Evolutionary conservation across 257 asterid species (phyloP).

Genomic region (Jaltomata sinuosa): DNA sequence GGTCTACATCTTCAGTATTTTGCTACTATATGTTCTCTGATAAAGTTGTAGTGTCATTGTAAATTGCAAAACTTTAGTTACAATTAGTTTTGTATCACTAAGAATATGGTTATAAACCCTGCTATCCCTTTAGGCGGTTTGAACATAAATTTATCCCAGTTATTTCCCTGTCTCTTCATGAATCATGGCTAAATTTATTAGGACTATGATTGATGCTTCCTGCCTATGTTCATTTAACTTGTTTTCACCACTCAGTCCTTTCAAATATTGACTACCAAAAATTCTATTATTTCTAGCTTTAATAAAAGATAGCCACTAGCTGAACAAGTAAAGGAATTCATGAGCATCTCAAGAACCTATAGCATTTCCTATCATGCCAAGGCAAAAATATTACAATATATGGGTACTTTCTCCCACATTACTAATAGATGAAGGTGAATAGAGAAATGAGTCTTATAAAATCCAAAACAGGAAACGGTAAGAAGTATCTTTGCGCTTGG

Average conservation of each 20-base stretch:
- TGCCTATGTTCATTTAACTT: not conserved
- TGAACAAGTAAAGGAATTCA: not conserved
- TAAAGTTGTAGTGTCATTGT: no score
- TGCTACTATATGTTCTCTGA: no score
- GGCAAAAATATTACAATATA: no score
- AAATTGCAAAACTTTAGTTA: conserved; percentile 50
- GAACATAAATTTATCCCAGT: not conserved
- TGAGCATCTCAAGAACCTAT: not conserved
- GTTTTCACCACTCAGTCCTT: not conserved
- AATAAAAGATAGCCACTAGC: not conserved
- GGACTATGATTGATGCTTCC: not conserved
- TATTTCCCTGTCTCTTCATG: not conserved
- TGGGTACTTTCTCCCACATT: conserved; percentile 37
- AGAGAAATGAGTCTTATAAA: not conserved
- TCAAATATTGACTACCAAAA: not conserved
- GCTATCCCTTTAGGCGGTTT: conserved; percentile 28
- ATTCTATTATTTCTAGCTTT: not conserved
- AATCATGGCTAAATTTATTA: no score
- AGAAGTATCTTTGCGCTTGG: conserved; percentile 23
- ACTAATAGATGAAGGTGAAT: accelerated
- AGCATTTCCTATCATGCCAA: no score
- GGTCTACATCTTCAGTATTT: no score
- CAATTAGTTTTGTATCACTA: conserved; percentile 16
- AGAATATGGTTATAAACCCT: conserved; percentile 45
- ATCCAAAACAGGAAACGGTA: accelerated